Percentiles rank a stretch among this genome's conserved stretches.
Conservation (phyloP, 179 eudicot species). For the Corrigiola litoralis region DNA sequence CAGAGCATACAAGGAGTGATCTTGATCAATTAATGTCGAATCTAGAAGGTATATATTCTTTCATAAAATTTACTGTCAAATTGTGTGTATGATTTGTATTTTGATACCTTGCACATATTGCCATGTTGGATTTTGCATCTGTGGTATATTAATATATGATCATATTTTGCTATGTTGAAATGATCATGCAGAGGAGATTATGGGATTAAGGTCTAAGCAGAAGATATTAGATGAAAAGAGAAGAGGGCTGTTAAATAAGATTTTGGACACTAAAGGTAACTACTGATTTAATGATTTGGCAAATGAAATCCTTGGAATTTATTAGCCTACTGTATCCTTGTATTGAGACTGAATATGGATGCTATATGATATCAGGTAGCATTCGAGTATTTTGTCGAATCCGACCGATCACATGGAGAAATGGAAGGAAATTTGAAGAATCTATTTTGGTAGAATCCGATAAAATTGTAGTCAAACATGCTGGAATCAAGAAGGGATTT, state of each 20-base stretch:
- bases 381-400: constrained; percentile 69
- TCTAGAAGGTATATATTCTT: constrained; percentile 44
- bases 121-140: not conserved
- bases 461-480: constrained; percentile 50
- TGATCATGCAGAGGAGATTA: constrained; percentile 50
- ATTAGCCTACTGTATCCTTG: not conserved
- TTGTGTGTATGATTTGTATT: not conserved
- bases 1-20: constrained; percentile 41
- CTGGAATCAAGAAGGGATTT: constrained; percentile 58
- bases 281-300: not conserved
- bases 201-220: constrained; percentile 38
- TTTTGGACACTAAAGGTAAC: constrained; percentile 63
- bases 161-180: not conserved
- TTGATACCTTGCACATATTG: not conserved
- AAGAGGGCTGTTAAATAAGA: constrained; percentile 57
- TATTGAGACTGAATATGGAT: constrained; percentile 1
- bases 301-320: not conserved
- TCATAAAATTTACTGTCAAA: not conserved
- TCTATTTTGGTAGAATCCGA: constrained; percentile 40
- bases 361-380: constrained; percentile 41
- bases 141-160: not conserved
- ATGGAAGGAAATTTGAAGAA: constrained; percentile 33
- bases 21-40: constrained; percentile 33
- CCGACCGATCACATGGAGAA: constrained; percentile 37
- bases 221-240: constrained; percentile 44